These are phyloP conservation scores for Scleroderma citrinum DNA, from an alignment of 768 basidiomycete genomes.

Conservation along the genomic window DNA sequence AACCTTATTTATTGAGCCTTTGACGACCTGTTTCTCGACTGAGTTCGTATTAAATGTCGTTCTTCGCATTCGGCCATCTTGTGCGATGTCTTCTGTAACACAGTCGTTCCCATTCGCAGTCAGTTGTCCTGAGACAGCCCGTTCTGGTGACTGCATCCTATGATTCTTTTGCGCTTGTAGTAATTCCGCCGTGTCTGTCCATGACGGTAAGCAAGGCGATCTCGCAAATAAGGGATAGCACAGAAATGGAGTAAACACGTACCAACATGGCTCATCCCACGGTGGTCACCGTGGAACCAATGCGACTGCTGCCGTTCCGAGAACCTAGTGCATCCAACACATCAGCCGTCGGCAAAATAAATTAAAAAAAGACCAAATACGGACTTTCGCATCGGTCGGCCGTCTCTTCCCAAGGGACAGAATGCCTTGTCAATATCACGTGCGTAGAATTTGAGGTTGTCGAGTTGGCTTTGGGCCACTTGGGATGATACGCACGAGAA, in stretches of 20 bases:
- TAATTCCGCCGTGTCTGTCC: slow-evolving; percentile 20
- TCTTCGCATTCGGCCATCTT: slow-evolving; percentile 38
- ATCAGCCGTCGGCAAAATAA: neutral
- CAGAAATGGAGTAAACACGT: slow-evolving; percentile 14
- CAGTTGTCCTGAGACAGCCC: slow-evolving; percentile 18
- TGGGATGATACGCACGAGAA: slow-evolving; percentile 59
- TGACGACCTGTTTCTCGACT: slow-evolving; percentile 46
- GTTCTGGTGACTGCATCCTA: slow-evolving; percentile 19
- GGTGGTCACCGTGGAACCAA: slow-evolving; percentile 57
- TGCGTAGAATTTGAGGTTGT: slow-evolving; percentile 41
- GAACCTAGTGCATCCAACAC: slow-evolving; percentile 36
- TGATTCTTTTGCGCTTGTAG: slow-evolving; percentile 13
- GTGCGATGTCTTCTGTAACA: slow-evolving; percentile 30
- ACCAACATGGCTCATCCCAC: slow-evolving; percentile 55
- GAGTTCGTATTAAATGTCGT: slow-evolving; percentile 31
- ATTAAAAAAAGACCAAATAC: slow-evolving; percentile 13
- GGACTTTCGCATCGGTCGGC: slow-evolving; percentile 58
- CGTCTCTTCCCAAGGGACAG: slow-evolving; percentile 51
- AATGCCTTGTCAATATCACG: slow-evolving; percentile 43
- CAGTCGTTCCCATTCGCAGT: slow-evolving; percentile 35
- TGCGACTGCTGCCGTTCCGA: slow-evolving; percentile 54
- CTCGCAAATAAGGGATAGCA: too few species aligned
- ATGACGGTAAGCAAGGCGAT: slow-evolving; percentile 4
- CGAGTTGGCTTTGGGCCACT: slow-evolving; percentile 45
- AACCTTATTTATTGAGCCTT: slow-evolving; percentile 51